Conservation (phyloP, 768 basidiomycete genomes). For the Omphalotus guepiniiformis region DNA sequence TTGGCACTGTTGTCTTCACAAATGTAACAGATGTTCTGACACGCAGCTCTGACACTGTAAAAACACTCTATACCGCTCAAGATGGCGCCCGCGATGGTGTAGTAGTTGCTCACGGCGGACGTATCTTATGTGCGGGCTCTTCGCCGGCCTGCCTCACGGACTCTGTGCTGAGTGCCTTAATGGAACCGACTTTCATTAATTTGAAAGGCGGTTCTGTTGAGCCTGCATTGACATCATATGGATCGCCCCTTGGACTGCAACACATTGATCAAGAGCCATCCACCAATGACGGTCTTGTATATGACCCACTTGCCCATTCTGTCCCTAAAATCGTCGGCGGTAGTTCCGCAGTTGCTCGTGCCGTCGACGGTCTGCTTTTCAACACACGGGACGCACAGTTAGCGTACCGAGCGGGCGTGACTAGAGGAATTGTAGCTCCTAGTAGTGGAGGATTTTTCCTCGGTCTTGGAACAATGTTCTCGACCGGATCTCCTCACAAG, state of each 20-base stretch:
- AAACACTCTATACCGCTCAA: constrained; percentile 23
- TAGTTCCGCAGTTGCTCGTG: constrained; percentile 48
- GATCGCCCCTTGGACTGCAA: constrained; percentile 64
- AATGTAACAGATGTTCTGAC: constrained; percentile 55
- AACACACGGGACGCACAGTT: constrained; percentile 68
- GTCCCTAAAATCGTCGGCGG: constrained; percentile 52
- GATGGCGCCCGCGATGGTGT: constrained; percentile 22
- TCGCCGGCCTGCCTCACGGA: constrained; percentile 20
- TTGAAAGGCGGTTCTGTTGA: constrained; percentile 67
- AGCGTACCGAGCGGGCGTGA: constrained; percentile 70
- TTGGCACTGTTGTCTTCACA: constrained; percentile 46
- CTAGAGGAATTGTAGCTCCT: constrained; percentile 62
- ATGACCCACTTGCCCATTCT: constrained; percentile 45
- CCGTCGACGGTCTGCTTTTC: constrained; percentile 72
- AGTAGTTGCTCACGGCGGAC: constrained; percentile 42
- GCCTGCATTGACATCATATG: constrained; percentile 67
- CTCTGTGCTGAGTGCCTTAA: constrained; percentile 9
- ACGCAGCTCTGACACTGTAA: constrained; percentile 23
- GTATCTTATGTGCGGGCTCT: constrained; percentile 45
- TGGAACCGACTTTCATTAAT: constrained; percentile 41
- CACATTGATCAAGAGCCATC: constrained; percentile 66
- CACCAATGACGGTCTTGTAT: constrained; percentile 63
- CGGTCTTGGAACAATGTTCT: constrained; percentile 67
- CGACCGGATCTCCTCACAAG: constrained; percentile 52
- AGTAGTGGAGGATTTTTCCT: constrained; percentile 46